Percentiles rank a stretch among this genome's conserved stretches.
phyloP scores from a whole-genome alignment of 2,329 filamentous ascomycete species.

The Diaporthe ilicicola region DNA sequence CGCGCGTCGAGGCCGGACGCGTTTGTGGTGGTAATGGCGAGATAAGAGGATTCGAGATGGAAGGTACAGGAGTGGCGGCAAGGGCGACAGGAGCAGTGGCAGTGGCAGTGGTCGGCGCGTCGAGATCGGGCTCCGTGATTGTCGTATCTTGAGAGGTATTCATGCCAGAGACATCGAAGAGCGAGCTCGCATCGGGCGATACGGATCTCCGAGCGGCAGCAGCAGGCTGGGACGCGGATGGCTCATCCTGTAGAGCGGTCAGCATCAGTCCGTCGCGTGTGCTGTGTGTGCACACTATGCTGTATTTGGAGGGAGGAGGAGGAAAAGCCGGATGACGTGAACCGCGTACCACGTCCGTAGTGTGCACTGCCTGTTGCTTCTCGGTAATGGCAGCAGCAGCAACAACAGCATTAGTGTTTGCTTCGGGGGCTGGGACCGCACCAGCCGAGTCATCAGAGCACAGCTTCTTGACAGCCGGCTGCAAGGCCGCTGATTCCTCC shows the following conservation, averaged over 20 bases:
- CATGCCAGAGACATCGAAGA: constrained; percentile 58
- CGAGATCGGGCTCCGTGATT: constrained; percentile 57
- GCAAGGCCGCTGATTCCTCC: neutral
- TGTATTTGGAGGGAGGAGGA: neutral
- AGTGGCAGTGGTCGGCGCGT: constrained; percentile 35
- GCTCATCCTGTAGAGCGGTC: constrained; percentile 26
- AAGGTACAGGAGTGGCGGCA: constrained; percentile 7
- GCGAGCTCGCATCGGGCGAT: constrained; percentile 55
- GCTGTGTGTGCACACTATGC: neutral
- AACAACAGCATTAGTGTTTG: neutral
- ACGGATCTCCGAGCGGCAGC: constrained; percentile 36
- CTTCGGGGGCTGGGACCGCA: neutral
- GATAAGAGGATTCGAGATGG: neutral
- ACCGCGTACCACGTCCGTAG: constrained; percentile 22
- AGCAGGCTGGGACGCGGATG: constrained; percentile 23
- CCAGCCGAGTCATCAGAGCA: constrained; percentile 34
- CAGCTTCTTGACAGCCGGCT: constrained; percentile 36
- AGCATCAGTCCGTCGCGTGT: constrained; percentile 6
- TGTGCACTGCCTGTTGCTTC: constrained; percentile 1
- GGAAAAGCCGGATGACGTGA: neutral
- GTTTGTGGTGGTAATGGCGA: constrained; percentile 34
- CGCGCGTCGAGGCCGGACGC: constrained; percentile 52
- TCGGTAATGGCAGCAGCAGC: neutral
- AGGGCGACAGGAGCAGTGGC: constrained; percentile 11
- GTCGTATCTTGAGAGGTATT: constrained; percentile 59